Conservation (phyloP, 306 rosid genomes). For the Rosa lucieae region DNA sequence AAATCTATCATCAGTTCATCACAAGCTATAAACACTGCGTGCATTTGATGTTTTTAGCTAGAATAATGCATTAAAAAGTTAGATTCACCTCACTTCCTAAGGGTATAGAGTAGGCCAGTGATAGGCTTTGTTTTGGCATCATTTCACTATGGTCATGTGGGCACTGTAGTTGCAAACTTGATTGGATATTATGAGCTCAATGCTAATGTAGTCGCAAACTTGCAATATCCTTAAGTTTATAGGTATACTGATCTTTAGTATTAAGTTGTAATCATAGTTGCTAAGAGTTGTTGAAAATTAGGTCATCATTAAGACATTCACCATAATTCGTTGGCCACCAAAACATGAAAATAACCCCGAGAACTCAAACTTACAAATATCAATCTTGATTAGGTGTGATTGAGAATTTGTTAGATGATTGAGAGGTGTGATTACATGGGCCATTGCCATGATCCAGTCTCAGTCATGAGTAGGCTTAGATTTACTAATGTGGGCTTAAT, state of each 20-base stretch:
- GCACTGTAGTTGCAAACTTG: background rate
- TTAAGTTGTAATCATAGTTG: background rate
- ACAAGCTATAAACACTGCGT: too few species aligned
- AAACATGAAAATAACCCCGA: background rate
- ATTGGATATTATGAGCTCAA: too few species aligned
- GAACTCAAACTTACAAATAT: background rate
- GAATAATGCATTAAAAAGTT: too few species aligned
- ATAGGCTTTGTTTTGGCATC: background rate
- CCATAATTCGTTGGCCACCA: constrained; percentile 13
- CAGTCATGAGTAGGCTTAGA: background rate
- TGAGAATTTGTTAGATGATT: background rate
- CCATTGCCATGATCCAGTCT: background rate
- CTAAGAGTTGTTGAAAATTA: constrained; percentile 5
- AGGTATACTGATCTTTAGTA: background rate
- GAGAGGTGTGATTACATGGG: background rate
- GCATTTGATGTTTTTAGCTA: too few species aligned
- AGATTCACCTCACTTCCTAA: too few species aligned
- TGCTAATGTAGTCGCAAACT: too few species aligned
- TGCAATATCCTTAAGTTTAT: background rate
- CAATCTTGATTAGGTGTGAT: background rate
- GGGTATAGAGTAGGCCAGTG: too few species aligned
- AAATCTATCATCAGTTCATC: too few species aligned
- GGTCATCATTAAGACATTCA: constrained; percentile 1
- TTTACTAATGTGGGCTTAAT: background rate
- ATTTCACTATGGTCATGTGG: background rate